Evolutionary conservation across 257 asterid genomes (phyloP).

Genomic region (Forsythia viridissima): DNA sequence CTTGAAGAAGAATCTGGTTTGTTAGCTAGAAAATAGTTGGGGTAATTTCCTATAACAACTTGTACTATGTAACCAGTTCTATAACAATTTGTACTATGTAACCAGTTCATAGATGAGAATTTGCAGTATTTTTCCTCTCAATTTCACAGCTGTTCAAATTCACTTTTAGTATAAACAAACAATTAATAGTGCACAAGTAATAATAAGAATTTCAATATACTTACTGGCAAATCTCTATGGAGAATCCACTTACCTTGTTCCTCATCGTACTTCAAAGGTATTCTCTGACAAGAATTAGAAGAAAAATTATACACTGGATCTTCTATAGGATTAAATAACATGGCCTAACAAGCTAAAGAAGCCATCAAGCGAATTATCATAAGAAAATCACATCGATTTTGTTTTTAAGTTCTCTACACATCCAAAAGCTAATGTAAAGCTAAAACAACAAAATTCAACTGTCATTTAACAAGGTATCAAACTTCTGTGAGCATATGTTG

Average conservation of each 20-base stretch:
- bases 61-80: no score
- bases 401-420: not conserved
- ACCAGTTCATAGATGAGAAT: no score
- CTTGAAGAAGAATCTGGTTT: no score
- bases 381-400: not conserved
- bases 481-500: not conserved
- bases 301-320: not conserved
- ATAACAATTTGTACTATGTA: no score
- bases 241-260: constrained; percentile 67
- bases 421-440: constrained; percentile 13
- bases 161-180: not conserved
- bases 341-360: constrained; percentile 8
- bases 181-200: not conserved
- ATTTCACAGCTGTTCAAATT: not conserved
- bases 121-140: no score
- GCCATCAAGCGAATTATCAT: not conserved
- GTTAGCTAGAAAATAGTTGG: no score
- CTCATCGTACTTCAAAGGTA: constrained; percentile 59
- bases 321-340: constrained; percentile 1
- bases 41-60: no score
- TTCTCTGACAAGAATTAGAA: constrained; percentile 52
- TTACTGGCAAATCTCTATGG: constrained; percentile 68
- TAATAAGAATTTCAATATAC: constrained; percentile 23
- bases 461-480: not conserved
- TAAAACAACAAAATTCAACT: not conserved